Percentiles rank a stretch among this genome's conserved stretches.
These are phyloP conservation scores for Lentithecium fluviatile DNA, from an alignment of 495 filamentous ascomycete species.

Conservation along the genomic window DNA sequence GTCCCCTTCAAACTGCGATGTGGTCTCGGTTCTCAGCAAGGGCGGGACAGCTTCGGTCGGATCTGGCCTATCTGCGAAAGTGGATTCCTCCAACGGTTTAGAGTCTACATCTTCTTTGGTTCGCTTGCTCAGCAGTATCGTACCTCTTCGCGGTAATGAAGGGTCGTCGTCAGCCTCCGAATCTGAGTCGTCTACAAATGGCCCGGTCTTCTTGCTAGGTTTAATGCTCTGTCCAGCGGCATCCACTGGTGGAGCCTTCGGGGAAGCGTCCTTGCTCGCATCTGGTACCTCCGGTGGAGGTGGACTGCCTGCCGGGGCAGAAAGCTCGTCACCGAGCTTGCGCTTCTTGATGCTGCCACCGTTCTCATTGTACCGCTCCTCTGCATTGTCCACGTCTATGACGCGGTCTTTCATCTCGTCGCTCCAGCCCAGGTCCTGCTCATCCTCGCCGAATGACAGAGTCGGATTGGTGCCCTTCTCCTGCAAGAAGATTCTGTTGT, in stretches of 20 bases:
- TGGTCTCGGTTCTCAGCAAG: constrained; percentile 56
- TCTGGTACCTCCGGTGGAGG: constrained; percentile 30
- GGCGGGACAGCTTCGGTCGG: constrained; percentile 9
- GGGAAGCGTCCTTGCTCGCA: constrained; percentile 42
- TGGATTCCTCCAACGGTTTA: constrained; percentile 17
- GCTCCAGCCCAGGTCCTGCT: constrained; percentile 43
- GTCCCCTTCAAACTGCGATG: constrained; percentile 56
- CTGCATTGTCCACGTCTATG: constrained; percentile 22
- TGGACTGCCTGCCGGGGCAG: constrained; percentile 26
- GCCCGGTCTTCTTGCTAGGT: constrained; percentile 42
- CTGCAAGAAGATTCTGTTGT: constrained; percentile 43
- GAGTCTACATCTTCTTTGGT: background rate
- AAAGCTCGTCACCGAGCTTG: constrained; percentile 37
- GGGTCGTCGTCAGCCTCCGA: constrained; percentile 56
- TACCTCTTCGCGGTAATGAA: constrained; percentile 19
- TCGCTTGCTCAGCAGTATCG: background rate
- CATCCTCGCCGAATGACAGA: constrained; percentile 39
- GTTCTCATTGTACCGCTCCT: constrained; percentile 54
- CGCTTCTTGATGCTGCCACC: constrained; percentile 48
- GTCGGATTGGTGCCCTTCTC: constrained; percentile 34
- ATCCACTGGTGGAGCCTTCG: constrained; percentile 36
- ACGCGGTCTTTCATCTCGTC: constrained; percentile 12
- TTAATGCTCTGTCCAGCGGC: background rate
- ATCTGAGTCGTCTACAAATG: constrained; percentile 69
- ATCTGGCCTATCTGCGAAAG: background rate